Evolutionary conservation across 805 yeast species (phyloP), one percentile per base, ranked within the genome.

Genomic region (Saturnispora galanensis): DNA sequence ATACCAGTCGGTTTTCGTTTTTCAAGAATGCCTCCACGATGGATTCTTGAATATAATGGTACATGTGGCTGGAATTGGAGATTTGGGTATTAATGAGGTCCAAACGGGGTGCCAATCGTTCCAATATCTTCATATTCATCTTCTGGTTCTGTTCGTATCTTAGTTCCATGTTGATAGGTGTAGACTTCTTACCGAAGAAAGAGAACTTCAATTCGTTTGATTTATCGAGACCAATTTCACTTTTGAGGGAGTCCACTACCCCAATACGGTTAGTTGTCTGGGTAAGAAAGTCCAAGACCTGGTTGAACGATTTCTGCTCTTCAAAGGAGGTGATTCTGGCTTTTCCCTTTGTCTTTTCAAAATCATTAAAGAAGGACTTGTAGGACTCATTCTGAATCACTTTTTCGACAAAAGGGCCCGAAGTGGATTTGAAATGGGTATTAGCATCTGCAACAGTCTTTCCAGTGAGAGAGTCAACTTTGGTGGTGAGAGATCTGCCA

Each of bases 391-490:
- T 53, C 18, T 49, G 17, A 15, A 37, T 42, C 5, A 35, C 12
- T 16, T 32, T 31, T 3, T 42, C 45, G 10, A 42, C 37, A 31
- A 42, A 36, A 7, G 45, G 45, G 1, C 35, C 32, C 6, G 38
- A 33, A 6, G 39, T 10, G 6, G 18, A 21, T 11, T 36, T 30
- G 8, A 42, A 36, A 8, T 42, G 34, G 17, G 18, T 3, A n/a
- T 15, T 17, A n/a, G 38, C 38, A 31, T 66, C 70, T 43, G 77
- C 75, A 8, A 53, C 69, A 38, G 79, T 75, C 9, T 60, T 16
- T 48, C 74, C 4, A 71, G 70, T 1, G 72, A 78, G 78, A 66
- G 70, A 7, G 65, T 74, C 5, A 73, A 65, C 39, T 68, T 71
- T 45, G 63, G 68, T 21, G 64, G 60, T 16, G 59, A 57, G 35